phyloP scores from a whole-genome alignment of 331 rosid species.

The Cydonia oblonga region DNA sequence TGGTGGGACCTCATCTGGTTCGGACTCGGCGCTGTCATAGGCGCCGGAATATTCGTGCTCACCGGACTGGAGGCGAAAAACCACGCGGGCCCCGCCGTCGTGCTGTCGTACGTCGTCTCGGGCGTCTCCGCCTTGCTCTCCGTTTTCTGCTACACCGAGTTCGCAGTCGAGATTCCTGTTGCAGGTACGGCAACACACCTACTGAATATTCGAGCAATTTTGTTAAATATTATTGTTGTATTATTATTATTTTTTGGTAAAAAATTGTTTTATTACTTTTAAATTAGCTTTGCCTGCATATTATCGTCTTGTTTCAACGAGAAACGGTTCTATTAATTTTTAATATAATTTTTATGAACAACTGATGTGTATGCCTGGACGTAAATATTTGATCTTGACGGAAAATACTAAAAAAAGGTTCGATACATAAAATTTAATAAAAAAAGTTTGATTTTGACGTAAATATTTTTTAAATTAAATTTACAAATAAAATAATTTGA shows the following conservation, averaged over 20 bases:
- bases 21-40: constrained; percentile 74
- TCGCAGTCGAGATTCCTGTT: constrained; percentile 77
- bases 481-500: accelerated
- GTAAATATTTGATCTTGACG: no score
- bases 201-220: background rate
- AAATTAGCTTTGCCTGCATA: background rate
- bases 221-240: background rate
- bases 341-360: no score
- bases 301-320: background rate
- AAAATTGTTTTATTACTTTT: background rate
- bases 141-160: constrained; percentile 76
- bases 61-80: constrained; percentile 55
- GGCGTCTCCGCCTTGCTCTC: constrained; percentile 80
- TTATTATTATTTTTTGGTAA: no score
- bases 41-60: constrained; percentile 75
- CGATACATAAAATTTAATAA: no score
- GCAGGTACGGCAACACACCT: constrained; percentile 33
- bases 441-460: no score
- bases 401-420: no score
- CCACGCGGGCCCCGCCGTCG: constrained; percentile 60
- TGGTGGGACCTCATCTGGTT: constrained; percentile 97
- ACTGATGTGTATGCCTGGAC: background rate
- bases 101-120: constrained; percentile 51
- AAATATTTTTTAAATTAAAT: no score
- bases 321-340: background rate